Base-by-base conservation (phyloP, 441 rosid species). In the Aquilaria agallochum region DNA sequence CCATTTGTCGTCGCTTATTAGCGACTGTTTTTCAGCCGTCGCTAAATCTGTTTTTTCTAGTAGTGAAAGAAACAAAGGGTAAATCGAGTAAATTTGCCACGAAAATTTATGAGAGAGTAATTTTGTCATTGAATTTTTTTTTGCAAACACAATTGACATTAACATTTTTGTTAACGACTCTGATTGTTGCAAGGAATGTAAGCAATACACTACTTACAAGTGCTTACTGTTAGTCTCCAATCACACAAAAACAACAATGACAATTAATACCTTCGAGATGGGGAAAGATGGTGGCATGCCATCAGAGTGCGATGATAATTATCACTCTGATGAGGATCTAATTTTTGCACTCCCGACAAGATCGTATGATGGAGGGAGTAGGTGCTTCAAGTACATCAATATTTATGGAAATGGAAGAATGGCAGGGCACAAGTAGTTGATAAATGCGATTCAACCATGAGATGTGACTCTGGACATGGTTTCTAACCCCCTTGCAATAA, bases 401-500 rank as follows among this genome's bases (percentile, higher is more conserved):
- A 65, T 79, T 8, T 13, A 57, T 2, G 73, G 68, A 0, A 76
- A 79, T 11, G 75, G 78, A 10, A 74, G 45, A 55, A 63, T 62
- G 44, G 71, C 3, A 50, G 6, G 33, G 80, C 80, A 4, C 71
- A 49, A 50, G 73, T 79, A 30, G 83, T 76, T 3, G 80, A 76
- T 47, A 77, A 71, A 80, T 76, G 27, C 27, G 27, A 20, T 20
- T 20, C 27, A 20, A 20, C 27, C 1, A 20, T 20, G 27, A 20
- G 27, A 9, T 70, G 80, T 44, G 73, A 72, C 64, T 32, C 15
- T 1, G 73, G 47, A 5, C 80, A 63, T 34, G 69, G 67, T 58
- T 76, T 69, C 57, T 68, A 77, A 34, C 80, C 80, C 44, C 76
- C 78, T 10, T 74, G 82, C 46, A 36, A 45, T 31, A 72, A 76